These are phyloP conservation scores for Xylariaceae sp. DNA, from an alignment of 2,329 filamentous ascomycete genomes.

Conservation along the genomic window DNA sequence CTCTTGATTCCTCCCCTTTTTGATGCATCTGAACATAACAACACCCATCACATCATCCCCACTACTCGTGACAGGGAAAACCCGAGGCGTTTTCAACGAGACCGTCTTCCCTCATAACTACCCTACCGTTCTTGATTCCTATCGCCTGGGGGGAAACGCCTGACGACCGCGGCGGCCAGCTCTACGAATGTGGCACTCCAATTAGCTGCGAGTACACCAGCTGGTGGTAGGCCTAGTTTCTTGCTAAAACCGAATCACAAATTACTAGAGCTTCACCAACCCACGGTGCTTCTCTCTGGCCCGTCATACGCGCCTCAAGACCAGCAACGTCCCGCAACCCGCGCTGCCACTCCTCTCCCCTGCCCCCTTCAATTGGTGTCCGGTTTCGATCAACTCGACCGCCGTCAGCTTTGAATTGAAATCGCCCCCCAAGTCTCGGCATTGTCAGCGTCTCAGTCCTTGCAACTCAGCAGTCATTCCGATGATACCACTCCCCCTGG, in stretches of 20 bases:
- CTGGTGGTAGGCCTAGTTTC: slow-evolving; percentile 12
- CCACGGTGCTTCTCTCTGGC: slow-evolving; percentile 17
- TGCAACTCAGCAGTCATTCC: slow-evolving; percentile 16
- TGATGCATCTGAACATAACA: not conserved
- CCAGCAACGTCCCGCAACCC: not conserved
- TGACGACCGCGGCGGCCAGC: slow-evolving; percentile 13
- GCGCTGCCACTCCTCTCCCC: not conserved
- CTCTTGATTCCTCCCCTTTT: slow-evolving; percentile 1
- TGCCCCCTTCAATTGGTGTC: not conserved
- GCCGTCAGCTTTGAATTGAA: not conserved
- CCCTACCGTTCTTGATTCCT: not conserved
- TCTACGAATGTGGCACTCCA: slow-evolving; percentile 10
- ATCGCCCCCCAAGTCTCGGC: slow-evolving; percentile 17
- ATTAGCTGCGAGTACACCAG: slow-evolving; percentile 7
- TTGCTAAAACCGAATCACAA: slow-evolving; percentile 18
- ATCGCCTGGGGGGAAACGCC: slow-evolving; percentile 10
- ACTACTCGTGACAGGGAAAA: not conserved
- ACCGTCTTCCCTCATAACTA: not conserved
- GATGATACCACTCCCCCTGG: slow-evolving; percentile 14
- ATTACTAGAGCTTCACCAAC: slow-evolving; percentile 21
- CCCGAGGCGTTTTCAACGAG: slow-evolving; percentile 5
- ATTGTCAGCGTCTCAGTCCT: slow-evolving; percentile 10
- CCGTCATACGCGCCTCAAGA: slow-evolving; percentile 4
- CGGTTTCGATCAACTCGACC: slow-evolving; percentile 16
- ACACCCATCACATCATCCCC: slow-evolving; percentile 2